Percentiles rank a stretch among this genome's conserved stretches.
Evolutionary conservation across 2,329 filamentous ascomycete genomes (phyloP).

Genomic region (Trichoderma koningiopsis): DNA sequence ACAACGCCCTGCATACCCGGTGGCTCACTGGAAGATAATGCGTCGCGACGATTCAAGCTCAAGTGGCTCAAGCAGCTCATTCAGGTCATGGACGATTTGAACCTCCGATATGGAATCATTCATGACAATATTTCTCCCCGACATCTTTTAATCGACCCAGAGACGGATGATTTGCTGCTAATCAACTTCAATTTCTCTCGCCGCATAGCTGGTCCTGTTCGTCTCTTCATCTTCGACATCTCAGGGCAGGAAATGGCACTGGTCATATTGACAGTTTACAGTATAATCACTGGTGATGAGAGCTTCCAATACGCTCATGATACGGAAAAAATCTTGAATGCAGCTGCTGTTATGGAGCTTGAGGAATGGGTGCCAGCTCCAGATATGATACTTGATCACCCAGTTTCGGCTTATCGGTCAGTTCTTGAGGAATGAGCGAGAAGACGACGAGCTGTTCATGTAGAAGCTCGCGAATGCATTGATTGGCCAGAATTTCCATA

Average conservation of each 20-base stretch:
- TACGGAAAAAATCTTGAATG: slow-evolving; percentile 29
- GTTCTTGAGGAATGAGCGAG: slow-evolving; percentile 35
- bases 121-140: slow-evolving; percentile 44
- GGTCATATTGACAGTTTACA: slow-evolving; percentile 41
- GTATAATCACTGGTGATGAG: slow-evolving; percentile 40
- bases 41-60: slow-evolving; percentile 28
- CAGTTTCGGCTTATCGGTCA: slow-evolving; percentile 35
- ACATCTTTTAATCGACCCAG: slow-evolving; percentile 42
- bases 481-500: slow-evolving; percentile 31
- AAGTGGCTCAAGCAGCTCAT: slow-evolving; percentile 42
- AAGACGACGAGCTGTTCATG: slow-evolving; percentile 27
- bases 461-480: slow-evolving; percentile 30
- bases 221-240: not conserved
- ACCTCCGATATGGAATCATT: slow-evolving; percentile 41
- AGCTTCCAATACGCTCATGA: slow-evolving; percentile 25
- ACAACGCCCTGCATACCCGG: slow-evolving; percentile 41
- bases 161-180: slow-evolving; percentile 38
- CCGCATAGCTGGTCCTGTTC: not conserved
- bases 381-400: slow-evolving; percentile 38
- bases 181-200: slow-evolving; percentile 41
- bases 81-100: slow-evolving; percentile 42
- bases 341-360: slow-evolving; percentile 27
- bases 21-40: slow-evolving; percentile 37
- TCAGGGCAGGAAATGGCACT: slow-evolving; percentile 35
- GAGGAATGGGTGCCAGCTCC: slow-evolving; percentile 38